Percentiles rank a stretch among this genome's conserved stretches.
Conservation (phyloP, 495 filamentous ascomycete genomes). For the Sporormia fimetaria region DNA sequence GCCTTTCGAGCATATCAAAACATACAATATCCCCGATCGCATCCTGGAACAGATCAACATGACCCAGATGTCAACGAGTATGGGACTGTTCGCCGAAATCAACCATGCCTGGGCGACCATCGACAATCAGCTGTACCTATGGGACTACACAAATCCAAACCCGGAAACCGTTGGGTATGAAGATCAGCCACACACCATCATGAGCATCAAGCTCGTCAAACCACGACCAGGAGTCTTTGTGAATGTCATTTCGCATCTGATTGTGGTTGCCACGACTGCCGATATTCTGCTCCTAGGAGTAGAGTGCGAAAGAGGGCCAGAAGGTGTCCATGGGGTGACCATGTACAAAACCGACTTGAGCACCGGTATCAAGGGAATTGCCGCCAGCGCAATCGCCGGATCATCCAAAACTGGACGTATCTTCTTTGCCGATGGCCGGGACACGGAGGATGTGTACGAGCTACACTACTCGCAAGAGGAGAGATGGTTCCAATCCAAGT, state of each 20-base stretch:
- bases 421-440: constrained; percentile 67
- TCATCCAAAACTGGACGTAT: constrained; percentile 70
- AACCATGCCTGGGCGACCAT: constrained; percentile 93
- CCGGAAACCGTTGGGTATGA: constrained; percentile 88
- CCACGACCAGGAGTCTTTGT: constrained; percentile 78
- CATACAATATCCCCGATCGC: constrained; percentile 74
- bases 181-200: constrained; percentile 74
- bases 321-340: constrained; percentile 57
- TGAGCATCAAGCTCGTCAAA: constrained; percentile 66
- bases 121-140: constrained; percentile 90
- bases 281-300: constrained; percentile 79
- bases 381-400: constrained; percentile 64
- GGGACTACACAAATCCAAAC: constrained; percentile 87
- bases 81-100: constrained; percentile 87
- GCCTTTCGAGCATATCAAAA: constrained; percentile 72
- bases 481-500: constrained; percentile 80
- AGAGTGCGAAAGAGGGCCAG: constrained; percentile 45
- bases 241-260: constrained; percentile 64
- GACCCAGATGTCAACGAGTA: constrained; percentile 68
- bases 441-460: constrained; percentile 73
- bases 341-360: constrained; percentile 80
- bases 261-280: constrained; percentile 74
- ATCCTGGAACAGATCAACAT: constrained; percentile 84
- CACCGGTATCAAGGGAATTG: constrained; percentile 55
- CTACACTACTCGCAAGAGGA: constrained; percentile 93